Evolutionary conservation across 1,284 basidiomycete species (phyloP), one percentile per base, ranked within the genome.

Genomic region (Tausonia pullulans): DNA sequence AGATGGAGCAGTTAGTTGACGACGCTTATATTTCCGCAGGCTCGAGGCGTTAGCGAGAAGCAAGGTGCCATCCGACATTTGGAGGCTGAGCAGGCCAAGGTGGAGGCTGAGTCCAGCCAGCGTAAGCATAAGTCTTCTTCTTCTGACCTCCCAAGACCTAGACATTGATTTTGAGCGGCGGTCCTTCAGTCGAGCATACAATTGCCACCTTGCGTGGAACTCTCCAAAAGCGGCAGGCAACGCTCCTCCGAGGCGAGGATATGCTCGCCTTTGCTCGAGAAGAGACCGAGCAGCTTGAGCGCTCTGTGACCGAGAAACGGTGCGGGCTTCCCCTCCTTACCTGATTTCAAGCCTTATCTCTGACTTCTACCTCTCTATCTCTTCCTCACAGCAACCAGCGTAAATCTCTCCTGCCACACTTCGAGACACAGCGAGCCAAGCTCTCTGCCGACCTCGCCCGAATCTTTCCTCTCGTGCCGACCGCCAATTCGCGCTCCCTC

Each of bases 381-480:
- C 41, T 16, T 16, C 39, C 14, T 4, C 44, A 65, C 48, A 71
- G 70, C 40, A 7, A 59, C 5, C 68, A 76, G 74, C 76, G 66
- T 73, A 74, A 65, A 75, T 61, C 79, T 84, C 68, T 83, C 74
- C 68, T 77, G 71, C 68, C 81, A 74, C 63, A 77, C 10, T 75
- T 89, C 65, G 73, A 79, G 39, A 78, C 82, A 13, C 80, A 81
- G 54, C 84, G 87, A 61, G 86, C 84, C 39, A 79, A 81, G 11
- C 82, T 92, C 64, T 79, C 92, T 67, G 84, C 86, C n/a, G 82
- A 81, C 13, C 82, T 97, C 58, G 84, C 88, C 55, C 79, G 79
- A 45, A 86, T 96, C 70, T 97, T 88, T 75, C 91, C 93, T 46
- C 94, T 97, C 71, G 86, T 88, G 63, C 84, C 93, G 4, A 80